Evolutionary conservation across 2,329 filamentous ascomycete species (phyloP), one percentile per base, ranked within the genome.

Genomic region (Cucurbitaria berberidis): DNA sequence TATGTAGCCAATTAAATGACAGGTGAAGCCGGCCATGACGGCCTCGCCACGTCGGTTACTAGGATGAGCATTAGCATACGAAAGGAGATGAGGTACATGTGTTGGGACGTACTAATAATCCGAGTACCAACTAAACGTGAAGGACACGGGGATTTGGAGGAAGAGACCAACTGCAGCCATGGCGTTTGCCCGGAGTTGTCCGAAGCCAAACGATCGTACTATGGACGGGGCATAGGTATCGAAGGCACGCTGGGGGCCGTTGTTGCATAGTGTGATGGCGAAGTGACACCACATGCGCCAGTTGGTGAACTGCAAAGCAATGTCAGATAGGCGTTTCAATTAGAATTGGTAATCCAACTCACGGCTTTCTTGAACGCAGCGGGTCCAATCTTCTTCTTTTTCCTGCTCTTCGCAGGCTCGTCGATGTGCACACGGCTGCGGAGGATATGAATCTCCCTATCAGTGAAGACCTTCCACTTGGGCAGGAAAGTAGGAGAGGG

Each of bases 151-250:
- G 3, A 84, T 78, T 70, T 83, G 78, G 0, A 81, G 65, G 59
- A 80, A 82, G 9, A 81, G 76, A 67, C 82, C 82, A 9, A 86
- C 82, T 0, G 82, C 80, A 0, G 82, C 79, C 59, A 85, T 69
- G 0, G 83, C 83, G 51, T 86, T 86, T 41, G 78, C 78, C 0
- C 66, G 72, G 3, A 85, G 76, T 0, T 69, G 64, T 3, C 66
- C 69, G 55, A 83, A 86, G 0, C 83, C 84, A 41, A 85, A 80
- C 10, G 76, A 77, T 44, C 73, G 78, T 51, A 86, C 81, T 41
- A 86, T 80, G 5, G 79, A 79, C 0, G 83, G 83, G 0, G 81
- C 78, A 55, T 86, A 84, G 3, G 82, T 81, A 48, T 81, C 76
- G 36, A 82, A 78, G 1, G 77, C 76, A 66, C 77, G 60, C 60